Base-by-base conservation (phyloP, 257 asterid species). In the Jaltomata sinuosa region DNA sequence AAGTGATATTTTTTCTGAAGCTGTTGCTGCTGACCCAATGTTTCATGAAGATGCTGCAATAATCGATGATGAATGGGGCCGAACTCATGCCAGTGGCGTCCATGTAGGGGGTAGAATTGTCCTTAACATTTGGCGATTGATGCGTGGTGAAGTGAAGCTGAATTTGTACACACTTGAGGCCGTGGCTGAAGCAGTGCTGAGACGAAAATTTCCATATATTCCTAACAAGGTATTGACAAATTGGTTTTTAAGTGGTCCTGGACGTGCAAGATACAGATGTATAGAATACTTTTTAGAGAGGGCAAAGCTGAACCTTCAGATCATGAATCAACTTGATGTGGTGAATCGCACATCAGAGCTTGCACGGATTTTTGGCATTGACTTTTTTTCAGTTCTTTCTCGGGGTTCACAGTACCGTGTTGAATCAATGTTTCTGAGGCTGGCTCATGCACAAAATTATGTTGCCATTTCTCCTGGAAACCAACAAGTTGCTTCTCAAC, bases 361-460 rank as follows among this genome's bases (percentile, higher is more conserved):
- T 86, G 99, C 99, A 83, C 95, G 99, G 78, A 95, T 96, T 34
- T 96, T 96, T 84, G 99, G 99, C 53, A 96, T 96, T 32, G 99
- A 96, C 88, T 96, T 96, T 71, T 96, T 96, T 85, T 94, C 99
- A 52, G 99, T 96, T 81, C 92, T 94, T 53, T 96, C 99, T 36
- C 92, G 99, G 81, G 98, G 99, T 86, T 96, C 99, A 49, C 98
- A 93, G 89, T 96, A 93, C 90, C 98, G 99, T 61, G 99, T 96
- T 61, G 98, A 96, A 90, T 96, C 98, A 53, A 96, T 96, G 99
- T 89, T 94, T 85, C 89, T 96, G 81, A 91, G 99, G 83, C 88
- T 96, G 87, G 98, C 98, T 47, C 99, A 93, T 89, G 84, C 98
- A 21, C 98, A 96, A 88, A 96, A 94, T 87, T 96, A 94, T 88